Conservation (phyloP, 1,284 basidiomycete species). For the Malassezia arunalokei region DNA sequence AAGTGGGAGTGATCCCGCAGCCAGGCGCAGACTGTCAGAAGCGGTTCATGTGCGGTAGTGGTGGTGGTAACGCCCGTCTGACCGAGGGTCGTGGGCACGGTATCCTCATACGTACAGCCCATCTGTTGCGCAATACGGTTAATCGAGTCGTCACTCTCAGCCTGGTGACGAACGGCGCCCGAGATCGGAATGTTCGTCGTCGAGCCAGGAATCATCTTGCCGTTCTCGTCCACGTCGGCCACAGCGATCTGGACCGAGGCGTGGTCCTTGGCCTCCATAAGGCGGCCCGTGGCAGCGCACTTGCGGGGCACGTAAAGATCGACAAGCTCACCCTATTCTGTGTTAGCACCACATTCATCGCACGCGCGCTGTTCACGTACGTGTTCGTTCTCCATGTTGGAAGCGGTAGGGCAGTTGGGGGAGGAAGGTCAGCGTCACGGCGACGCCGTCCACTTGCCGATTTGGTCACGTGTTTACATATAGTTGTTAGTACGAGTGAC, state of each 20-base stretch:
- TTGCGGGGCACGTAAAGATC: conserved; percentile 99
- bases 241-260: conserved; percentile 94
- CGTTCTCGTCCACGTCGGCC: conserved; percentile 84
- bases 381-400: conserved; percentile 14
- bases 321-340: conserved; percentile 80
- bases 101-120: conserved; percentile 62
- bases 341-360: neutral
- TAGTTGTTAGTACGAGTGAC: conserved; percentile 3
- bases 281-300: conserved; percentile 66
- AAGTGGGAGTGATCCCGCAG: conserved; percentile 16
- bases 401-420: neutral
- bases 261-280: conserved; percentile 97
- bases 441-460: neutral
- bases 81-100: neutral
- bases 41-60: conserved; percentile 9
- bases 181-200: conserved; percentile 86
- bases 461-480: conserved; percentile 12
- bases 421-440: neutral
- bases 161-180: conserved; percentile 84
- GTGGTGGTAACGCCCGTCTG: neutral
- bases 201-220: conserved; percentile 67
- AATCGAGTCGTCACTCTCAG: conserved; percentile 91
- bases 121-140: conserved; percentile 92
- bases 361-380: conserved; percentile 5
- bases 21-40: conserved; percentile 41